These are phyloP conservation scores for Apiotrichum veenhuisii DNA, from an alignment of 1,284 basidiomycete species.

Conservation along the genomic window DNA sequence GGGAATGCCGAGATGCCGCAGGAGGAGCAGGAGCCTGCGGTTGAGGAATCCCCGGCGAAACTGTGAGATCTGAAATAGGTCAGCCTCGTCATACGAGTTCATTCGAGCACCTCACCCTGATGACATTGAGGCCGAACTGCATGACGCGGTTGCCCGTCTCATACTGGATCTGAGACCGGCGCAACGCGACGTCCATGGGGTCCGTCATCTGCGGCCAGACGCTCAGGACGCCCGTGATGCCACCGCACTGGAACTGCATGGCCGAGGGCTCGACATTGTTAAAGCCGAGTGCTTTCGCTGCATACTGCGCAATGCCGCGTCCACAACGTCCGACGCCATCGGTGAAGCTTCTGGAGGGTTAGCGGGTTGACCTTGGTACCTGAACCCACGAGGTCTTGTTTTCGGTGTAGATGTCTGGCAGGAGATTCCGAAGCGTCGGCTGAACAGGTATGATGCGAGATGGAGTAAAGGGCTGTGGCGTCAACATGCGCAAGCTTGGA, in stretches of 20 bases:
- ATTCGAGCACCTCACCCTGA: constrained; percentile 10
- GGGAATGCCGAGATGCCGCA: constrained; percentile 24
- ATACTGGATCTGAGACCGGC: constrained; percentile 29
- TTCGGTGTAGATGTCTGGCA: constrained; percentile 10
- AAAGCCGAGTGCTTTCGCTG: constrained; percentile 21
- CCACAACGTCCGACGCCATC: constrained; percentile 31
- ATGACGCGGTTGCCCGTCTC: constrained; percentile 16
- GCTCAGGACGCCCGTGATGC: constrained; percentile 29
- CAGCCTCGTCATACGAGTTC: neutral
- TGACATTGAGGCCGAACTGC: constrained; percentile 17
- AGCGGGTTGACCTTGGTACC: neutral
- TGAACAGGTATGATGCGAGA: constrained; percentile 14
- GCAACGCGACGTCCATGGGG: constrained; percentile 15
- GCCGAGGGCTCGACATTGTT: constrained; percentile 22
- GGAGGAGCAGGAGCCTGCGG: constrained; percentile 27
- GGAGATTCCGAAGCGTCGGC: constrained; percentile 8
- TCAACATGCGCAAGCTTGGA: neutral
- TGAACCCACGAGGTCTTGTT: neutral
- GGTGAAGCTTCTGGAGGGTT: constrained; percentile 16
- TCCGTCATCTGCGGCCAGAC: constrained; percentile 23
- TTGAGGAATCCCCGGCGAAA: constrained; percentile 27
- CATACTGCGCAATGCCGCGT: constrained; percentile 14
- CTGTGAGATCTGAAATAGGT: constrained; percentile 20
- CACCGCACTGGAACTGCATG: constrained; percentile 30
- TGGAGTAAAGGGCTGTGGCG: constrained; percentile 19